Evolutionary conservation across 768 basidiomycete genomes (phyloP).

Genomic region (Agaricus bisporus): DNA sequence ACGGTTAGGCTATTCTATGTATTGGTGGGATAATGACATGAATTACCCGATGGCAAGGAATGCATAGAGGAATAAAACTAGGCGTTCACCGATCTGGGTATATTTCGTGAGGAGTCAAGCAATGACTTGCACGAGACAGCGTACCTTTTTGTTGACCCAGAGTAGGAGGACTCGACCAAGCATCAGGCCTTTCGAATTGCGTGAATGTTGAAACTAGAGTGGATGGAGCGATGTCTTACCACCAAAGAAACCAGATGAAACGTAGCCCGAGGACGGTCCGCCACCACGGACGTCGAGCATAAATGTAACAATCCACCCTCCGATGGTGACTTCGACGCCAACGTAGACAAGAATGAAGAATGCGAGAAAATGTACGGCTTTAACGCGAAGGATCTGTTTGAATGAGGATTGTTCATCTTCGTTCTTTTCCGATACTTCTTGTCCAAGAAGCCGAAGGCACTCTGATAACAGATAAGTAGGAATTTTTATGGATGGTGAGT

Average conservation of each 20-base stretch:
- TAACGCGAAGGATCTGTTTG: slow-evolving; percentile 45
- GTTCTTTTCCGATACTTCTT: slow-evolving; percentile 30
- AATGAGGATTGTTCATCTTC: slow-evolving; percentile 34
- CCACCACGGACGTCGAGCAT: slow-evolving; percentile 30
- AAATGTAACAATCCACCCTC: slow-evolving; percentile 69
- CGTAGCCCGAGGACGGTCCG: slow-evolving; percentile 39
- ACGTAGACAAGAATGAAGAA: slow-evolving; percentile 64
- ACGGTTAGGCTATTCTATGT: not conserved
- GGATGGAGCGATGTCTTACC: slow-evolving; percentile 26
- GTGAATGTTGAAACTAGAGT: not conserved
- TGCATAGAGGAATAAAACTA: slow-evolving; percentile 46
- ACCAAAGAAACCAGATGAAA: slow-evolving; percentile 47
- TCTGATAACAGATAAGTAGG: slow-evolving; percentile 27
- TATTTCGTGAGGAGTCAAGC: not conserved
- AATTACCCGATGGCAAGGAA: slow-evolving; percentile 41
- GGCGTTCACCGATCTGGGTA: slow-evolving; percentile 46
- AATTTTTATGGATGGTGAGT: not conserved
- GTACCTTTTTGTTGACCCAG: slow-evolving; percentile 49
- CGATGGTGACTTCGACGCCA: slow-evolving; percentile 59
- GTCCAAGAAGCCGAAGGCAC: slow-evolving; percentile 48
- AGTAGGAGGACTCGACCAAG: slow-evolving; percentile 48
- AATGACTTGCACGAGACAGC: not conserved
- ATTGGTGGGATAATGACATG: slow-evolving; percentile 9
- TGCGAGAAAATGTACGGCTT: slow-evolving; percentile 55
- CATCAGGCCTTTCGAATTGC: slow-evolving; percentile 39